Percentiles rank a stretch among this genome's conserved stretches.
Conservation (phyloP, 768 basidiomycete genomes). For the Phanerodontia chrysosporium region DNA sequence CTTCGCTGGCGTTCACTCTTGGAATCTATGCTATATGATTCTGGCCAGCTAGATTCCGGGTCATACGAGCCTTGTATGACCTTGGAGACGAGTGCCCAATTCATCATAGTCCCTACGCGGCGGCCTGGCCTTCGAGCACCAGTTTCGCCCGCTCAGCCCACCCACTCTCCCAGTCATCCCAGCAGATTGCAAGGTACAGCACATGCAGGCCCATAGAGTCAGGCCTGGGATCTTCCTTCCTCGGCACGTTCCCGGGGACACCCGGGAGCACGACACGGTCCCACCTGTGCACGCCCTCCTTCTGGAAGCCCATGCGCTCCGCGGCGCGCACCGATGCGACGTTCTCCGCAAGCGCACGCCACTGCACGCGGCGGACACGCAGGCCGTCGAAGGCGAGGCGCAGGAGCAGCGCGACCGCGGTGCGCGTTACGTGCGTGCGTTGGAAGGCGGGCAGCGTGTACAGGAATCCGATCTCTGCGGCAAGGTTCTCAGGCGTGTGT, state of each 20-base stretch:
- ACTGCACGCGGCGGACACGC: slow-evolving; percentile 58
- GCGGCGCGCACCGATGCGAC: slow-evolving; percentile 44
- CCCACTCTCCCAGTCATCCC: slow-evolving; percentile 49
- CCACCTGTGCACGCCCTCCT: slow-evolving; percentile 54
- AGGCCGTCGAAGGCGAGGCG: slow-evolving; percentile 40
- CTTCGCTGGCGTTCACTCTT: no score
- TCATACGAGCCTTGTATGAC: no score
- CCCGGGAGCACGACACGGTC: slow-evolving; percentile 40
- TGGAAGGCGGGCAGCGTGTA: slow-evolving; percentile 32
- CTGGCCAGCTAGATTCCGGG: no score
- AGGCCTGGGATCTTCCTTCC: slow-evolving; percentile 21
- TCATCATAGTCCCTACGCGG: no score
- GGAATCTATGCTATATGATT: no score
- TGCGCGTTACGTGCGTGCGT: slow-evolving; percentile 36
- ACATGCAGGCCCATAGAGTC: slow-evolving; percentile 40
- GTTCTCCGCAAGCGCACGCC: slow-evolving; percentile 53
- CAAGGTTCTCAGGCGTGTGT: slow-evolving; percentile 24
- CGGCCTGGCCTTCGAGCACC: background rate
- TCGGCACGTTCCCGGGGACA: slow-evolving; percentile 26
- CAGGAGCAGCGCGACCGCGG: slow-evolving; percentile 38
- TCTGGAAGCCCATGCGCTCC: slow-evolving; percentile 53
- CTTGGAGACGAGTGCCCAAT: no score
- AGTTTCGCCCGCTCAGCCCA: background rate
- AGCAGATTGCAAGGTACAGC: slow-evolving; percentile 44
- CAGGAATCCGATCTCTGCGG: slow-evolving; percentile 35